Evolutionary conservation across 164 flowering plant genomes (phyloP), one percentile per base, ranked within the genome.

Genomic region (Liquidambar formosana): DNA sequence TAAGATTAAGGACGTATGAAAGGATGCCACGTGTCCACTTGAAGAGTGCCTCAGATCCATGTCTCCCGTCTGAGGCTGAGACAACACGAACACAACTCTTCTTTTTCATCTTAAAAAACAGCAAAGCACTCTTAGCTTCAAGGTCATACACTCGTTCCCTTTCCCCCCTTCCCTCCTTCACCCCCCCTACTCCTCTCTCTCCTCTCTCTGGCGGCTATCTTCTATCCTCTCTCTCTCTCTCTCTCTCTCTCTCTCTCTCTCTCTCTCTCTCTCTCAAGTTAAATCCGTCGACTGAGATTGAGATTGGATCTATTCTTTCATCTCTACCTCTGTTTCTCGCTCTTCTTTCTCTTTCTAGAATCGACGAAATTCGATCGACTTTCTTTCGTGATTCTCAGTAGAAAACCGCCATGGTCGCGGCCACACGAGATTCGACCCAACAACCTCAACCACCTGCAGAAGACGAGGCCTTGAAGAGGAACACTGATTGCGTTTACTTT

Each of bases 401-500:
- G 11, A 22, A 21, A 18, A 63, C 68, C 67, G 66, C 78, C 64
- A 76, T 76, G 76, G 73, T 63, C 14, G 76, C 70, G 63, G 69
- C 66, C n/a, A 47, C 69, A 10, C 78, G 56, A 33, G 69, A 45
- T 33, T 60, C 63, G n/a, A 28, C 45, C 10, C 68, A 63, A 49
- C 72, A 26, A 48, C 64, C 73, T 8, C 27, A 73, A 13, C 26
- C 72, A 0, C 45, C 81, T 6, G 81, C 78, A 4, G 94, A 88
- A 47, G 96, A 90, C 10, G 97, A 93, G 64, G 83, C 84, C 25
- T 38, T 76, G 47, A 91, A 88, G 77, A 71, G 83, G 68, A 91
- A 86, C 76, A 93, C 96, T 5, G 97, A 91, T 77, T 91, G 97
- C 75, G 93, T 93, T 58, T 93, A 93, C 78, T 93, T 93, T 67